These are phyloP conservation scores for Schizophyllum amplum DNA, from an alignment of 1,284 basidiomycete species.

Conservation along the genomic window DNA sequence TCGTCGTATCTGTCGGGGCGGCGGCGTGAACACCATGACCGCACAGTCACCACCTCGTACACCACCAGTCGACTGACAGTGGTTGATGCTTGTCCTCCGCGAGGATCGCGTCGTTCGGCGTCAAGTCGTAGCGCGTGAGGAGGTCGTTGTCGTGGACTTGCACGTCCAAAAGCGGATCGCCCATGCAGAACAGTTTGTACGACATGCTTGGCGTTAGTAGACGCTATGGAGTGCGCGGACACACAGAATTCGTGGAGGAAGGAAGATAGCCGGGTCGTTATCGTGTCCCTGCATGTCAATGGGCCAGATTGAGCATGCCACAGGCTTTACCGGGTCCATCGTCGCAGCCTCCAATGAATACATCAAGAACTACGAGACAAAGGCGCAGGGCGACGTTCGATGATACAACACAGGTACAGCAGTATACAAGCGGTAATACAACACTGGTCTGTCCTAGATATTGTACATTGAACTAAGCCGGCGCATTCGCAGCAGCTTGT, in stretches of 20 bases:
- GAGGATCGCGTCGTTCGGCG: slow-evolving; percentile 95
- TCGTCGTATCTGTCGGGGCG: slow-evolving; percentile 76
- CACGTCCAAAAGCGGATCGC: slow-evolving; percentile 88
- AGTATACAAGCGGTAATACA: neutral
- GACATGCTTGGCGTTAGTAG: slow-evolving; percentile 7
- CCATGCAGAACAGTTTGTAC: slow-evolving; percentile 69
- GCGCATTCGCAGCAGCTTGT: neutral
- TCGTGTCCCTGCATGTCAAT: no score
- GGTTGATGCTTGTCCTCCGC: slow-evolving; percentile 84
- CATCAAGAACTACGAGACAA: no score
- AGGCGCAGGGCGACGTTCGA: neutral
- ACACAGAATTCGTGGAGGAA: no score
- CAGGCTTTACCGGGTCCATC: no score
- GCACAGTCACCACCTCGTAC: neutral
- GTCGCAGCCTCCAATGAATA: no score
- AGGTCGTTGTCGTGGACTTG: slow-evolving; percentile 84
- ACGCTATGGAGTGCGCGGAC: neutral
- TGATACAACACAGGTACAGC: no score
- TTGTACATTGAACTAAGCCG: neutral
- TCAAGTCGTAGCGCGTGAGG: slow-evolving; percentile 87
- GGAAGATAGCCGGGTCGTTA: neutral
- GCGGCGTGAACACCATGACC: slow-evolving; percentile 7
- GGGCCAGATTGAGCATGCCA: no score
- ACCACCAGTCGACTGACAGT: slow-evolving; percentile 46
- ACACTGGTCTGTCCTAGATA: neutral